A percentile compares a stretch with the other conserved stretches of the same genome.
Conservation (phyloP, 371 early-diverging fungal species). For the Fennellomyces sp. region DNA sequence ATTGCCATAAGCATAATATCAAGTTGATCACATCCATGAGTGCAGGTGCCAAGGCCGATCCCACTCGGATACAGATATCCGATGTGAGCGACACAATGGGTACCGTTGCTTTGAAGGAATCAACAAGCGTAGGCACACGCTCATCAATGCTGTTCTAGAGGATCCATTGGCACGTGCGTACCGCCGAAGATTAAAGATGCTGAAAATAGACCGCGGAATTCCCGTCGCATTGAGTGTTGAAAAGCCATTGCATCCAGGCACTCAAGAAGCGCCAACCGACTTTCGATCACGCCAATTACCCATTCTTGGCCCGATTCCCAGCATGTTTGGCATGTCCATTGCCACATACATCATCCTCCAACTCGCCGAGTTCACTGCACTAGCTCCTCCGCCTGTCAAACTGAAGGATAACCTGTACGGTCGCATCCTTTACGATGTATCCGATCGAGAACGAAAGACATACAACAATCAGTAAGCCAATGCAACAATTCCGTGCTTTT, state of each 20-base stretch:
- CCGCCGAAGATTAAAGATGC: constrained; percentile 70
- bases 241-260: constrained; percentile 59
- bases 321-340: constrained; percentile 91
- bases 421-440: constrained; percentile 76
- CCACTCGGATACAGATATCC: constrained; percentile 89
- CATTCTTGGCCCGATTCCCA: constrained; percentile 86
- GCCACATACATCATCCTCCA: constrained; percentile 84
- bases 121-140: not conserved
- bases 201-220: constrained; percentile 75
- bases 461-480: constrained; percentile 45
- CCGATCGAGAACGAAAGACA: constrained; percentile 60
- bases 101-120: constrained; percentile 32
- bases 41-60: constrained; percentile 93
- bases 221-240: constrained; percentile 92
- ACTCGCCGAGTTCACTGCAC: constrained; percentile 72
- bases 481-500: too few species aligned
- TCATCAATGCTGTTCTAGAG: constrained; percentile 63
- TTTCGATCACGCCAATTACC: constrained; percentile 80
- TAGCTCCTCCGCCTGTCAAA: constrained; percentile 76
- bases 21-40: constrained; percentile 89
- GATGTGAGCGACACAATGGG: constrained; percentile 88
- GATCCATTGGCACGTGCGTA: constrained; percentile 91
- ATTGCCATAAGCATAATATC: constrained; percentile 74
- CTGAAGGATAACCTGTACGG: constrained; percentile 73
- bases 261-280: constrained; percentile 65